phyloP scores from a whole-genome alignment of 768 basidiomycete genomes.

The Hygrocybe punicea region DNA sequence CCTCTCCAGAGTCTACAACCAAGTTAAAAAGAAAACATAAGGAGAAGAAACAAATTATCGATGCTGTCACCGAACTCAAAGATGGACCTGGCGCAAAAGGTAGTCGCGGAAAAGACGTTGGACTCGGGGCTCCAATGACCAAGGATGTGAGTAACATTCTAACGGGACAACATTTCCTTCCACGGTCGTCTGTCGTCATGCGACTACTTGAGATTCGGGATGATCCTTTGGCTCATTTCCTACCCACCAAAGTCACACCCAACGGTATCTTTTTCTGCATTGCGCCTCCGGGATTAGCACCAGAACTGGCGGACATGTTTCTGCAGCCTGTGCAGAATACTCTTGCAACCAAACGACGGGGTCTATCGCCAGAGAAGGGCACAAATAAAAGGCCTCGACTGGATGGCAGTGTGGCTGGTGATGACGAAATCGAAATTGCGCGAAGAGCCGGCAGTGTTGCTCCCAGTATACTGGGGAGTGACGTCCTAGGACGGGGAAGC shows the following conservation, averaged over 20 bases:
- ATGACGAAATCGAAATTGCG: conserved; percentile 67
- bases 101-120: conserved; percentile 53
- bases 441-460: conserved; percentile 66
- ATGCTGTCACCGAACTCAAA: conserved; percentile 81
- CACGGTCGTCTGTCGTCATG: conserved; percentile 80
- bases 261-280: conserved; percentile 77
- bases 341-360: conserved; percentile 56
- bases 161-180: conserved; percentile 79
- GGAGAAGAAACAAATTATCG: conserved; percentile 86
- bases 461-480: conserved; percentile 56
- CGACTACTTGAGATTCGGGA: conserved; percentile 81
- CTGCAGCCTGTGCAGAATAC: conserved; percentile 63
- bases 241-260: conserved; percentile 73
- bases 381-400: conserved; percentile 60
- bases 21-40: conserved; percentile 52
- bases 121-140: conserved; percentile 51
- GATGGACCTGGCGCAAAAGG: conserved; percentile 55
- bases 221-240: conserved; percentile 80
- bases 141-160: conserved; percentile 67
- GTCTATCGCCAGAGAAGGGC: conserved; percentile 52
- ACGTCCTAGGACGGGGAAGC: conserved; percentile 53
- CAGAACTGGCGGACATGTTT: conserved; percentile 82
- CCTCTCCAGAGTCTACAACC: conserved; percentile 40
- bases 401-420: conserved; percentile 48
- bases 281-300: conserved; percentile 79